These are phyloP conservation scores for Pichia deserticola DNA, from an alignment of 805 yeast genomes.

Conservation along the genomic window DNA sequence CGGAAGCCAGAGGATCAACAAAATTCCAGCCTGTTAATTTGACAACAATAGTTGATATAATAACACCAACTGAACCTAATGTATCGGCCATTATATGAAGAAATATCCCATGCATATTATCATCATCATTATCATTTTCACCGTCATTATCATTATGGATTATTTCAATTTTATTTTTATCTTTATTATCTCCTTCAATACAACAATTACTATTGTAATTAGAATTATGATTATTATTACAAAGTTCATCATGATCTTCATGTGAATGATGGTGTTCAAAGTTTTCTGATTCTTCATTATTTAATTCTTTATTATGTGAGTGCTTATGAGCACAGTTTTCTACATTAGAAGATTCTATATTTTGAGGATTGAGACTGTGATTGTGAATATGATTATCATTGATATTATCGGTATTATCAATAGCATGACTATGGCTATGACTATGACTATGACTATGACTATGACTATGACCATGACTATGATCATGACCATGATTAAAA, in stretches of 20 bases:
- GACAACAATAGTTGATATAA: constrained; percentile 77
- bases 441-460: constrained; percentile 21
- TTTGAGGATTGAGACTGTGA: no score
- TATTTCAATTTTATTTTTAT: background rate
- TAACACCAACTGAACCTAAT: constrained; percentile 93
- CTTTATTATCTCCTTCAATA: background rate
- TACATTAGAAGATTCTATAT: no score
- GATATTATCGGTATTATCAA: background rate
- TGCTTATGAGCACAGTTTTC: background rate
- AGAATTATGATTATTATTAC: background rate
- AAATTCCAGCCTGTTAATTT: constrained; percentile 60
- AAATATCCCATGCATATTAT: constrained; percentile 90
- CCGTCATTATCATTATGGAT: constrained; percentile 12
- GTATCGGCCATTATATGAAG: constrained; percentile 93
- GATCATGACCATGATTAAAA: constrained; percentile 54
- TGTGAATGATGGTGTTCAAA: background rate
- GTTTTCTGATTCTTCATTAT: background rate
- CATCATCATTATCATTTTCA: constrained; percentile 29
- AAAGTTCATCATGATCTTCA: background rate
- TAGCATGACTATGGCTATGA: constrained; percentile 2
- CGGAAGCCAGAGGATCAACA: constrained; percentile 88
- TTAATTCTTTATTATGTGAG: background rate
- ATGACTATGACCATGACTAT: constrained; percentile 22
- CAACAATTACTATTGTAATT: background rate
- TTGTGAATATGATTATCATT: background rate